Evolutionary conservation across 2,329 filamentous ascomycete species (phyloP).

Genomic region (Trichoderma aggressivum): DNA sequence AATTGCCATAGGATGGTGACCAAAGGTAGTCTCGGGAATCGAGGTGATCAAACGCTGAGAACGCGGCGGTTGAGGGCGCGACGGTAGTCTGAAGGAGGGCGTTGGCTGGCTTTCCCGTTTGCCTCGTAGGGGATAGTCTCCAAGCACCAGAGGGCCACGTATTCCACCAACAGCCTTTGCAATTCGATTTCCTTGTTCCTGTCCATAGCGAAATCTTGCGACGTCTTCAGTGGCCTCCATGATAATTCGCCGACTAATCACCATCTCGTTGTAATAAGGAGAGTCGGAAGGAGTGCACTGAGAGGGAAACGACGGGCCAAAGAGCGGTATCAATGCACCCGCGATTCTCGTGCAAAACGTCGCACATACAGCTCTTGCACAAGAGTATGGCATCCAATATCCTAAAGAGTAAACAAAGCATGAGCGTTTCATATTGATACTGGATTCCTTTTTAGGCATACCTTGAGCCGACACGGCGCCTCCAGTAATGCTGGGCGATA

Average conservation of each 20-base stretch:
- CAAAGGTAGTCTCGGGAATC: neutral
- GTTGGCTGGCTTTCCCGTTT: neutral
- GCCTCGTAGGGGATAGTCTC: neutral
- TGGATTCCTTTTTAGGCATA: constrained; percentile 35
- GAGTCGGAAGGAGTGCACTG: constrained; percentile 65
- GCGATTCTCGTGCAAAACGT: constrained; percentile 88
- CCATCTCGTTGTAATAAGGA: constrained; percentile 63
- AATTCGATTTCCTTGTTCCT: neutral
- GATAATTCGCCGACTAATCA: constrained; percentile 58
- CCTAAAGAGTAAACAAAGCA: constrained; percentile 47
- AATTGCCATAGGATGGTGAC: neutral
- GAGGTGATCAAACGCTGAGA: constrained; percentile 23
- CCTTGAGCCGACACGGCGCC: constrained; percentile 88
- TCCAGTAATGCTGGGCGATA: constrained; percentile 91
- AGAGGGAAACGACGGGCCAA: constrained; percentile 75
- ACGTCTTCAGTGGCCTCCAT: constrained; percentile 41
- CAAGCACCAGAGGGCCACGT: neutral
- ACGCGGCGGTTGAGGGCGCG: constrained; percentile 23
- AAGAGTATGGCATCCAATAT: constrained; percentile 93
- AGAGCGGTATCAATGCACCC: constrained; percentile 82
- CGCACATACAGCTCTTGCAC: constrained; percentile 79
- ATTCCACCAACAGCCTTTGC: neutral
- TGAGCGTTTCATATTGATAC: neutral
- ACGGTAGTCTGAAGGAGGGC: neutral
- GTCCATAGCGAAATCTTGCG: constrained; percentile 1